Evolutionary conservation across 2,329 filamentous ascomycete species (phyloP), one percentile per base, ranked within the genome.

Genomic region (Pseudogymnoascus sp.): DNA sequence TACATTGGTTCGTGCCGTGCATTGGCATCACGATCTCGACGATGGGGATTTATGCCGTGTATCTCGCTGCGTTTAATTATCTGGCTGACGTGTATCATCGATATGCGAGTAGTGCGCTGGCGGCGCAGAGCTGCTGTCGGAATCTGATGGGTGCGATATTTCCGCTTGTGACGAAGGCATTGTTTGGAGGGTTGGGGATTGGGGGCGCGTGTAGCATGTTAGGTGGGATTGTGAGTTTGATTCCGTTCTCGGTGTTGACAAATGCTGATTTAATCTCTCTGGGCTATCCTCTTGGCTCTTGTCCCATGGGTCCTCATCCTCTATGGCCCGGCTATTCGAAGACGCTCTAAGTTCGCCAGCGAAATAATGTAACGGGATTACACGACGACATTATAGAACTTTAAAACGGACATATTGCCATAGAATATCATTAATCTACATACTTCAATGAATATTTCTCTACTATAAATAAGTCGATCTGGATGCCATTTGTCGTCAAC

Each of bases 41-140:
- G 0, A 89, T 93, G 79, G 89, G 93, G 28, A 96, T 97, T 67
- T 93, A 91, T 74, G 88, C 85, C 41, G 86, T 97, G 37, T 96
- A 96, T 72, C 82, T 97, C 1, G 88, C 92, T 2, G 90, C 91
- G 0, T 96, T 97, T 78, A 97, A 97, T 73, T 97, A 96, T 69
- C 81, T 97, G 1, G 91, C 92, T 19, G 93, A 97, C 72, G 88
- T 88, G 1, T 97, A 96, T 74, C 89, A 92, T 72, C 81, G 84
- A 2, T 96, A 93, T 70, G 91, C 93, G 0, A 91, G 88, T 40
- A 95, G 90, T 0, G 92, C 93, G 0, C 78, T 96, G 5, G 93
- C 93, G 0, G 91, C 92, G 0, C 91, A 96, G 77, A 89, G 85
- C 14, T 96, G 90, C 73, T 93, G 90, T 70, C 84, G 93, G 10